These are phyloP conservation scores for Poa annua DNA, from an alignment of 176 grass and related monocot genomes.

Conservation along the genomic window DNA sequence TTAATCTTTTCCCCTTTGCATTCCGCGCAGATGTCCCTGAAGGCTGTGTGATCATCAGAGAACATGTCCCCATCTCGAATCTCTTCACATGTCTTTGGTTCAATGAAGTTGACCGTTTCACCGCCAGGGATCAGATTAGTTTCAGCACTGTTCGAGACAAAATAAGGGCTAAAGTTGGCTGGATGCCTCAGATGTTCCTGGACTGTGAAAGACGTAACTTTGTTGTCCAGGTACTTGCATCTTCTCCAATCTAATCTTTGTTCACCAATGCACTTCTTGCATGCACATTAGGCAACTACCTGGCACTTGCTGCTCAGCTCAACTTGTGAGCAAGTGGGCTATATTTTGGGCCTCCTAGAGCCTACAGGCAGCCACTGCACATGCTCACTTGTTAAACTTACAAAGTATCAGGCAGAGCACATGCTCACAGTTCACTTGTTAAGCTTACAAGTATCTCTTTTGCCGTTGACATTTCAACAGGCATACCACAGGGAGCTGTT, in stretches of 20 bases:
- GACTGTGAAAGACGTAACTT: slow-evolving; percentile 96
- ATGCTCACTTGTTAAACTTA: background rate
- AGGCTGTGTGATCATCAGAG: slow-evolving; percentile 99
- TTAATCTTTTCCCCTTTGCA: background rate
- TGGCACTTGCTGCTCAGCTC: background rate
- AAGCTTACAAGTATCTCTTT: background rate
- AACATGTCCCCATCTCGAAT: slow-evolving; percentile 88
- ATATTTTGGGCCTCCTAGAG: slow-evolving; percentile 14
- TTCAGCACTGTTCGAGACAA: slow-evolving; percentile 95
- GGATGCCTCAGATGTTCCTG: slow-evolving; percentile 86
- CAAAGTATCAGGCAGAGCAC: background rate
- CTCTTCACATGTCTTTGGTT: slow-evolving; percentile 99
- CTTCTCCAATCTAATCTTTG: background rate
- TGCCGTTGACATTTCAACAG: slow-evolving; percentile 50
- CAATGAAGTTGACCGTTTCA: slow-evolving; percentile 98
- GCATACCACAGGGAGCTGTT: slow-evolving; percentile 91
- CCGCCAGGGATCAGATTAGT: slow-evolving; percentile 92
- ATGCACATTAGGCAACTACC: background rate
- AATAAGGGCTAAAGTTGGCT: slow-evolving; percentile 77
- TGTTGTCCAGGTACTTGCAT: slow-evolving; percentile 74
- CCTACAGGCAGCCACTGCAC: slow-evolving; percentile 16
- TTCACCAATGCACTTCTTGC: background rate
- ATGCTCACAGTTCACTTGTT: slow-evolving; percentile 10
- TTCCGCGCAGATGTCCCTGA: slow-evolving; percentile 78
- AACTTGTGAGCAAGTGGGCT: background rate